Percentiles rank a stretch among this genome's conserved stretches.
These are phyloP conservation scores for Kluyveromyces nonfermentans DNA, from an alignment of 805 yeast genomes.

Conservation along the genomic window DNA sequence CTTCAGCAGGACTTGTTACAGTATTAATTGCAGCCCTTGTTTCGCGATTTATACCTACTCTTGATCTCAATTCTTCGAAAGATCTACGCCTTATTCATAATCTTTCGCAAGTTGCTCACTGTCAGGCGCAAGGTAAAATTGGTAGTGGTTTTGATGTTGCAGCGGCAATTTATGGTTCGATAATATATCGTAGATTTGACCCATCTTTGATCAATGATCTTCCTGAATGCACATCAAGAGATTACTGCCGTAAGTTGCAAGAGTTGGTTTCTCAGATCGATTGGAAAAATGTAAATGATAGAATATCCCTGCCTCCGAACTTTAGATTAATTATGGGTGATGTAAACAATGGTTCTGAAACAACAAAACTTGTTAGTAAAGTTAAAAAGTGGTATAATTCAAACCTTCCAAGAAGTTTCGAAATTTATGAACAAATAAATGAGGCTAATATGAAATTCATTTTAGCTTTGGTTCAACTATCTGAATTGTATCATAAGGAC, in stretches of 20 bases:
- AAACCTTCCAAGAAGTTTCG: slow-evolving; percentile 40
- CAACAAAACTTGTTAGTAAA: slow-evolving; percentile 77
- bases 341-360: slow-evolving; percentile 84
- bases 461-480: slow-evolving; percentile 35
- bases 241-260: slow-evolving; percentile 26
- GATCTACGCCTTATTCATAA: slow-evolving; percentile 53
- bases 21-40: slow-evolving; percentile 65
- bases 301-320: slow-evolving; percentile 58
- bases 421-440: slow-evolving; percentile 49
- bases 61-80: slow-evolving; percentile 22
- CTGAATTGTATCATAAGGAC: slow-evolving; percentile 23
- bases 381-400: slow-evolving; percentile 61
- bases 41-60: slow-evolving; percentile 33
- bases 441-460: slow-evolving; percentile 51
- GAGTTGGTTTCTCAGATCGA: slow-evolving; percentile 33
- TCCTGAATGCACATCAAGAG: slow-evolving; percentile 20
- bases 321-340: slow-evolving; percentile 84
- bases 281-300: slow-evolving; percentile 54
- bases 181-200: slow-evolving; percentile 66
- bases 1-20: slow-evolving; percentile 88
- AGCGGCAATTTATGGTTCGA: slow-evolving; percentile 87
- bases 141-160: slow-evolving; percentile 98
- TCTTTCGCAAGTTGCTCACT: slow-evolving; percentile 81
- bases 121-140: slow-evolving; percentile 87
- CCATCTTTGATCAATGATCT: slow-evolving; percentile 41